Conservation (phyloP, 2,329 filamentous ascomycete species). For the Xylaria polymorpha region DNA sequence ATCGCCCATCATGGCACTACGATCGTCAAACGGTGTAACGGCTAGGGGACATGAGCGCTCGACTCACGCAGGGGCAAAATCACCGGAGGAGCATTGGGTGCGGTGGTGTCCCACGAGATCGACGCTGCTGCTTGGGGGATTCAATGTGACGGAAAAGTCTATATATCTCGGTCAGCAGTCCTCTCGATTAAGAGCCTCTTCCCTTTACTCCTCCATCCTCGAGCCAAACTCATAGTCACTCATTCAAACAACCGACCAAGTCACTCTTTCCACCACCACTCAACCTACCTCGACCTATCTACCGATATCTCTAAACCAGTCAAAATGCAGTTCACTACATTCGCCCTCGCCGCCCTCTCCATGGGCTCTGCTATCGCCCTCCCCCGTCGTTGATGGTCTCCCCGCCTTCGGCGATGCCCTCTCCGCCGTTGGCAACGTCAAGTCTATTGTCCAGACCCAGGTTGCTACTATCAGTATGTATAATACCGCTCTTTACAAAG, state of each 20-base stretch:
- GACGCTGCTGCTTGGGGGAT: not conserved
- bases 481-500: too few relatives aligned
- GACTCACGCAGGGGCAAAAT: slow-evolving; percentile 4
- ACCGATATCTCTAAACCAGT: slow-evolving; percentile 25
- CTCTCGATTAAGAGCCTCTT: slow-evolving; percentile 2
- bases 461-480: slow-evolving; percentile 40
- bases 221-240: slow-evolving; percentile 31
- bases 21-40: slow-evolving; percentile 11
- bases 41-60: slow-evolving; percentile 24
- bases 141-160: not conserved
- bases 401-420: slow-evolving; percentile 36
- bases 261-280: slow-evolving; percentile 35
- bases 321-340: slow-evolving; percentile 51
- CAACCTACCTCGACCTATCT: not conserved
- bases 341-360: slow-evolving; percentile 49
- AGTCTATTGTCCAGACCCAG: slow-evolving; percentile 41
- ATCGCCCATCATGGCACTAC: not conserved
- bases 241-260: slow-evolving; percentile 32
- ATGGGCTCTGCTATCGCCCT: slow-evolving; percentile 49
- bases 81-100: slow-evolving; percentile 3
- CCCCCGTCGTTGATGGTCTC: slow-evolving; percentile 40
- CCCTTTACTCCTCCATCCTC: slow-evolving; percentile 14
- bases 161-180: slow-evolving; percentile 34
- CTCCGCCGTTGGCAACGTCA: slow-evolving; percentile 39
- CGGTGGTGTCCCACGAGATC: slow-evolving; percentile 3